These are phyloP conservation scores for Cutaneotrichosporon sp. DNA, from an alignment of 1,284 basidiomycete species.

Conservation along the genomic window DNA sequence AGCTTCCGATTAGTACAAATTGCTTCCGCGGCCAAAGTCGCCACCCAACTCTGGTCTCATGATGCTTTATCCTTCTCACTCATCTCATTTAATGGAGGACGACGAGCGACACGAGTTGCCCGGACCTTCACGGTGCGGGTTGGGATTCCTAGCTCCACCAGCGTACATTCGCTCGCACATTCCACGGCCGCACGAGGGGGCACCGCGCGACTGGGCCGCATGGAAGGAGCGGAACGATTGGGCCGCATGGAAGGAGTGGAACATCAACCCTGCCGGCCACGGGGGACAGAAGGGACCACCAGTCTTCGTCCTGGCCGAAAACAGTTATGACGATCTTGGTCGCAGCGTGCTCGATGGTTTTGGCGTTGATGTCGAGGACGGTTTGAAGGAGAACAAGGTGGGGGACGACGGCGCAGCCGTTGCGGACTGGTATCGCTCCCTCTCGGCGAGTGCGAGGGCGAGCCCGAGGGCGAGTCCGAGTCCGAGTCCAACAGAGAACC, in stretches of 20 bases:
- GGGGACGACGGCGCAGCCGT: slow-evolving; percentile 30
- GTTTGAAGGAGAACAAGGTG: slow-evolving; percentile 5
- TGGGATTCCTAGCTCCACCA: slow-evolving; percentile 33
- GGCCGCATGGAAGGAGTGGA: slow-evolving; percentile 43
- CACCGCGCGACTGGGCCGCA: slow-evolving; percentile 8
- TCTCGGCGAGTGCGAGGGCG: slow-evolving; percentile 16
- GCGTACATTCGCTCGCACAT: slow-evolving; percentile 33
- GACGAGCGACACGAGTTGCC: background rate
- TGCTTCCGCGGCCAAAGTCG: background rate
- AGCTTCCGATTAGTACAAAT: background rate
- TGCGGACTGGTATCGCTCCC: slow-evolving; percentile 41
- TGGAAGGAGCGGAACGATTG: slow-evolving; percentile 44
- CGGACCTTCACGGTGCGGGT: slow-evolving; percentile 13
- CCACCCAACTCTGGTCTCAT: background rate
- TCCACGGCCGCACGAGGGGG: slow-evolving; percentile 15
- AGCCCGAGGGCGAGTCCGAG: slow-evolving; percentile 2
- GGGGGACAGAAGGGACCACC: slow-evolving; percentile 34
- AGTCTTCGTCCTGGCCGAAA: slow-evolving; percentile 35
- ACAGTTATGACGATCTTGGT: slow-evolving; percentile 43
- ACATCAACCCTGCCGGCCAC: slow-evolving; percentile 41
- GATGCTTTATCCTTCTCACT: background rate
- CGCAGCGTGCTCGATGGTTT: slow-evolving; percentile 33
- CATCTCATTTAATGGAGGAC: background rate
- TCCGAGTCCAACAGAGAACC: background rate
- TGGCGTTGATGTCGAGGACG: slow-evolving; percentile 26